A percentile compares a stretch with the other conserved stretches of the same genome.
phyloP scores from a whole-genome alignment of 805 yeast genomes.

The Kuraishia molischiana region DNA sequence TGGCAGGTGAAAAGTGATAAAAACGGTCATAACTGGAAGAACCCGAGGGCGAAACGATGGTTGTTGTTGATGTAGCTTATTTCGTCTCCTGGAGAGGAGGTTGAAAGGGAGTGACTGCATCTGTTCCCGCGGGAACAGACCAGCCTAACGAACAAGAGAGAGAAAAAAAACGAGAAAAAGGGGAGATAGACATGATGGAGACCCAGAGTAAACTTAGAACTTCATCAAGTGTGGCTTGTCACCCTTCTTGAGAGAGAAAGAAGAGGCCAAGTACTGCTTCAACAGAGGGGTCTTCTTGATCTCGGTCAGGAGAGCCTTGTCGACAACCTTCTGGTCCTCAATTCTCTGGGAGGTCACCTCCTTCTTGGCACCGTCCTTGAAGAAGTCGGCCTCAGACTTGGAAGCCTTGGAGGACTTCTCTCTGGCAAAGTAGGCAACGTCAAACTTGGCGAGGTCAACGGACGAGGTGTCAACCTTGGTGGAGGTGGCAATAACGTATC shows the following conservation, averaged over 20 bases:
- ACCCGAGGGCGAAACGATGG: too few species aligned
- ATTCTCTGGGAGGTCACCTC: constrained; percentile 89
- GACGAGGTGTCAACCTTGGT: constrained; percentile 76
- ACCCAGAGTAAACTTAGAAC: constrained; percentile 76
- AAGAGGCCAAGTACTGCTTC: constrained; percentile 90
- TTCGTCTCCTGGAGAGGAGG: too few species aligned
- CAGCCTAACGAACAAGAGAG: background rate
- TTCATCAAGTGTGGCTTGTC: constrained; percentile 97
- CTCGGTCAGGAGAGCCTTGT: constrained; percentile 84
- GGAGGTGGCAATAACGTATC: constrained; percentile 98
- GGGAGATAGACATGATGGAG: background rate
- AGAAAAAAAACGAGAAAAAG: background rate
- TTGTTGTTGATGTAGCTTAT: too few species aligned
- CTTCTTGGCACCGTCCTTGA: constrained; percentile 72
- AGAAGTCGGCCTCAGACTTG: constrained; percentile 90
- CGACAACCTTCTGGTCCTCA: constrained; percentile 94
- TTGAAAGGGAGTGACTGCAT: too few species aligned
- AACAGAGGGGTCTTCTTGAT: constrained; percentile 96
- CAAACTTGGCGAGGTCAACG: constrained; percentile 84
- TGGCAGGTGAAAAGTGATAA: too few species aligned
- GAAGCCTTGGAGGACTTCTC: constrained; percentile 77
- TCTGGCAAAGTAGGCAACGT: constrained; percentile 92
- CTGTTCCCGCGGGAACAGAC: too few species aligned
- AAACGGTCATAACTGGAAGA: too few species aligned
- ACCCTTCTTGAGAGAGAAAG: constrained; percentile 96